Evolutionary conservation across 768 basidiomycete species (phyloP), one percentile per base, ranked within the genome.

Genomic region (Crassisporium funariophilum): DNA sequence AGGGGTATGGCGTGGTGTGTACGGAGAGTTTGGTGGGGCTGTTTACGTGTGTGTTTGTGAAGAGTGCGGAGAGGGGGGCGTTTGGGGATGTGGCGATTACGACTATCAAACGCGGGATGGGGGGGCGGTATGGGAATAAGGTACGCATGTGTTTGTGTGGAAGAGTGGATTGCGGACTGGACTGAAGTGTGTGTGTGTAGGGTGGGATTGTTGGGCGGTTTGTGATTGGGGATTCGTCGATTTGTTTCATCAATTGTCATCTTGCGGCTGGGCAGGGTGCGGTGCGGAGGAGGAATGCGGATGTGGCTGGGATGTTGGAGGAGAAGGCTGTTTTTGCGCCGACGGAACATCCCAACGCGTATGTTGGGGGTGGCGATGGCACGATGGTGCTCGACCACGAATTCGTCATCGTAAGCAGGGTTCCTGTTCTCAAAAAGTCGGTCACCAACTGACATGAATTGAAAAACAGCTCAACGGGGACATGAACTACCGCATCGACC

Each of bases 171-270:
- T 21, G 41, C 35, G 50, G 34, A 17, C 4, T 16, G 29, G 39
- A 25, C 21, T 55, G 46, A 15, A 49, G 22, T 38, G 19, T 41
- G 8, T 46, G 43, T 8, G n/a, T n/a, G n/a, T 56, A 94, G 90
- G 94, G 94, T 7, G 94, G 86, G 0, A 94, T 97, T 52, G 79
- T 94, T n/a, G 81, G 88, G 3, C 82, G 95, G 15, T 84, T 97
- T 50, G 81, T 94, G 5, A 76, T 98, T 35, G 93, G 93, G 49
- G 93, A 98, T 64, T 88, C 94, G 1, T 95, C 91, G 0, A 62
- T 98, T 11, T 98, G 95, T 67, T 88, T 97, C 59, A 83, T 98
- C 70, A 99, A 99, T 68, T 93, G 90, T 54, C 95, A 99, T 74
- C 79, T 99, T 49, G 95, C 95, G n/a, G 91, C 92, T 5, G 95